Evolutionary conservation across 805 yeast species (phyloP), one percentile per base, ranked within the genome.

Genomic region (Metschnikowia shivogae): DNA sequence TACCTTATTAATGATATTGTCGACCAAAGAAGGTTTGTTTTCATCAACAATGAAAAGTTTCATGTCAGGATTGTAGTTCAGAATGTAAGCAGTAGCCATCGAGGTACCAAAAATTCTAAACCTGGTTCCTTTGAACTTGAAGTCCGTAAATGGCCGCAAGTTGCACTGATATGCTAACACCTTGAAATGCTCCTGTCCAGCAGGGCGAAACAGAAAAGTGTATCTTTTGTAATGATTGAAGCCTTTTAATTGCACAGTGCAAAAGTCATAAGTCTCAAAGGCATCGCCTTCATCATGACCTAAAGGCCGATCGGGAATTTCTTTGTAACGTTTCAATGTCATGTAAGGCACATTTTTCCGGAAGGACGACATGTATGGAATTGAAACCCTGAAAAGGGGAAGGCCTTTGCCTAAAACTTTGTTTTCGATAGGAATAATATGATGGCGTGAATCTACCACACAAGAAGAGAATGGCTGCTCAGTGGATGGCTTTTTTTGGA

Each of bases 71-170:
- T 61, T 63, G 50, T 61, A 63, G 28, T 47, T 55, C 44, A 55
- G 46, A n/a, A 63, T 51, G 48, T 64, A 59, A 3, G 65, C 63
- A 46, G 58, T 56, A 2, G 60, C 45, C n/a, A 66, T 47, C 5
- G 72, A 49, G 5, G 72, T 61, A 5, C 76, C 75, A 14, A 65
- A 39, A 4, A 69, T 55, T 38, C 76, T 58, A 50, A 71, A 71
- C 11, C 73, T 52, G 3, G 74, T 69, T 33, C 48, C 50, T 32
- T 60, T 60, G 48, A 67, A 70, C 27, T 40, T 55, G 50, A 71
- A 71, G 55, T 71, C 76, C 9, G 71, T 60, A 50, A 64, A 67
- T 3, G 74, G 70, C 43, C 62, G 58, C 50, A 55, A 59, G 44
- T 62, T 63, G 54, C 66, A 62, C 51, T 67, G 68, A 44, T 70